Base-by-base conservation (phyloP, 78 protist species). In the Dictyostelium brefeldianum region DNA sequence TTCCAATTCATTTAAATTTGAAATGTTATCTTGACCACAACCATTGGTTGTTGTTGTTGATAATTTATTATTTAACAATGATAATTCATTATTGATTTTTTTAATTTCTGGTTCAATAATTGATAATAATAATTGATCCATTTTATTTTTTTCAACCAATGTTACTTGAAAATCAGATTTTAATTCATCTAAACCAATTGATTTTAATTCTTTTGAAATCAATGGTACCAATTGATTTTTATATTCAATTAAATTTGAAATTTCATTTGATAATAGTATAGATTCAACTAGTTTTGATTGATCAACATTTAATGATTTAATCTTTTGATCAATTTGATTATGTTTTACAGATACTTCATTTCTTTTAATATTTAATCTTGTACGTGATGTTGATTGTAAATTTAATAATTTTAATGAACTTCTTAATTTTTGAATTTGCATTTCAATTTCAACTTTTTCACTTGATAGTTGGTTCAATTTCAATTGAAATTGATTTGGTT, bases 281-380 rank as follows among this genome's bases (percentile, higher is more conserved):
- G 75, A 47, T 14, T 31, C 48, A 5, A 67, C 25, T 29, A 4
- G 5, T 67, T 43, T 67, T 27, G 14, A 27, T 31, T 67, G 75
- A 15, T 67, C 48, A 31, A 14, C 43, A 64, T 11, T 25, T 25
- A 62, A 62, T n/a, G 18, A 62, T 62, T 62, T 62, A 8, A 11
- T 14, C 1, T 10, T 12, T 29, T 25, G 29, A 31, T 67, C 18
- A 0, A 67, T 67, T 25, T 67, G 43, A 15, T 31, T 18, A 14
- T 4, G 20, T 43, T 46, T 73, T 46, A 18, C 31, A 6, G 20
- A 11, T 10, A 73, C 20, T 46, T 73, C 56, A 7, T 73, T 47
- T 47, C 56, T 73, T 73, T 73, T 73, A 11, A 73, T 47, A 46
- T 46, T n/a, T 46, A 73, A 46, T 73, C 79, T 73, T n/a, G 79